phyloP scores from a whole-genome alignment of 129 eudicot genomes.

The Logfia minima region DNA sequence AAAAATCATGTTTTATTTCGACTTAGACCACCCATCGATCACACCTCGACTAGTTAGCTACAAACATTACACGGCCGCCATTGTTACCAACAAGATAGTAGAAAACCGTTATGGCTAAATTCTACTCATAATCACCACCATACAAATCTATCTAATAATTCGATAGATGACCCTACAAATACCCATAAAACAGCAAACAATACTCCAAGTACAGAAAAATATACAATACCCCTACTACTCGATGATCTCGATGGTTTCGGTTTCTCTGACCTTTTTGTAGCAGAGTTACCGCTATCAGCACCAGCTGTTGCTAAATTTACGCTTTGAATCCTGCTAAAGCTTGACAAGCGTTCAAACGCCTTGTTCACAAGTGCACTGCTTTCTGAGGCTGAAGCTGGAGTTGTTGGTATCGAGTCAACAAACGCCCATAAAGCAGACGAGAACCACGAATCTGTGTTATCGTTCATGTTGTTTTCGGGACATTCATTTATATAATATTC shows the following conservation, averaged over 20 bases:
- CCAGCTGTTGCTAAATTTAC: constrained; percentile 13
- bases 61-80: not conserved
- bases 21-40: not conserved
- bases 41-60: constrained; percentile 21
- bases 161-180: constrained; percentile 41
- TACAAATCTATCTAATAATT: constrained; percentile 32
- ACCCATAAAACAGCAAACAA: constrained; percentile 67
- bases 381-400: constrained; percentile 94
- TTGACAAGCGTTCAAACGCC: constrained; percentile 78
- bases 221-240: constrained; percentile 39
- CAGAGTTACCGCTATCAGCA: not conserved
- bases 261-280: constrained; percentile 36
- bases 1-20: constrained; percentile 1
- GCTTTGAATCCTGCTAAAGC: constrained; percentile 64
- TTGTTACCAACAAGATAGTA: constrained; percentile 22
- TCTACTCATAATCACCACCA: constrained; percentile 21
- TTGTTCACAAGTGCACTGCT: constrained; percentile 56
- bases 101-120: constrained; percentile 5
- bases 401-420: constrained; percentile 91
- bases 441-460: constrained; percentile 56
- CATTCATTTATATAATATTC: constrained; percentile 39
- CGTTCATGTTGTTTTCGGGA: constrained; percentile 34
- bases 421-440: constrained; percentile 72
- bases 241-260: constrained; percentile 29
- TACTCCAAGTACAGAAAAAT: constrained; percentile 61